These are phyloP conservation scores for Ampelomyces quisqualis DNA, from an alignment of 2,329 filamentous ascomycete species.

Conservation along the genomic window DNA sequence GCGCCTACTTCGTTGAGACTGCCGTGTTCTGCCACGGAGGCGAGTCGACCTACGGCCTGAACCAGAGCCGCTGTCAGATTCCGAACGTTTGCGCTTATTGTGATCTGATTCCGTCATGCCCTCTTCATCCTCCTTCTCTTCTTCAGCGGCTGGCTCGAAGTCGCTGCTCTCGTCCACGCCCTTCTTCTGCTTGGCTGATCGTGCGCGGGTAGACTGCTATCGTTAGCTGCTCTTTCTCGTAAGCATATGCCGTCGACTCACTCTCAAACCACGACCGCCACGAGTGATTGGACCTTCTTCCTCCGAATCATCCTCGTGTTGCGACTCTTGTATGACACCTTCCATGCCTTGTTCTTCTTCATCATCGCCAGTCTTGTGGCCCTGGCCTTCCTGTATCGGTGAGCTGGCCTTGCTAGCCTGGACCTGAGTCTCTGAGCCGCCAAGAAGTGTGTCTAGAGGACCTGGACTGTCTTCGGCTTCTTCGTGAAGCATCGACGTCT, in stretches of 20 bases:
- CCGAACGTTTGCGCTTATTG: constrained; percentile 45
- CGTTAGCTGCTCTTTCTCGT: constrained; percentile 19
- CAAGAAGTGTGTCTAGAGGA: constrained; percentile 38
- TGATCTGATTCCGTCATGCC: constrained; percentile 57
- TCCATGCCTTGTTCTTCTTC: constrained; percentile 35
- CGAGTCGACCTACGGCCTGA: constrained; percentile 55
- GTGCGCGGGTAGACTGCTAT: constrained; percentile 28
- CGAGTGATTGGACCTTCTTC: constrained; percentile 57
- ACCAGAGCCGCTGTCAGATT: constrained; percentile 42
- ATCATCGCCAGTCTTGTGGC: constrained; percentile 31
- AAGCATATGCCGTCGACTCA: constrained; percentile 9
- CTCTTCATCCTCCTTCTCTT: constrained; percentile 55
- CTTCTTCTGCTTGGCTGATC: constrained; percentile 38
- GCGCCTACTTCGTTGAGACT: constrained; percentile 51
- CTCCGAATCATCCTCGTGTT: constrained; percentile 50
- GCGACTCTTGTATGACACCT: constrained; percentile 47
- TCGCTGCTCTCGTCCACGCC: constrained; percentile 61
- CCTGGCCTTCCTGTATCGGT: constrained; percentile 36
- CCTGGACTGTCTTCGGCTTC: constrained; percentile 31
- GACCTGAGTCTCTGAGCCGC: constrained; percentile 40
- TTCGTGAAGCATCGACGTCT: constrained; percentile 45
- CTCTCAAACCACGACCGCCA: constrained; percentile 45
- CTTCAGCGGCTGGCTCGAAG: constrained; percentile 61
- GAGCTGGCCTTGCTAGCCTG: constrained; percentile 37
- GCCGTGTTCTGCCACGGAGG: constrained; percentile 49